A percentile compares a stretch with the other conserved stretches of the same genome.
Evolutionary conservation across 2,329 filamentous ascomycete species (phyloP).

Genomic region (Gnomoniopsis smithogilvyi): DNA sequence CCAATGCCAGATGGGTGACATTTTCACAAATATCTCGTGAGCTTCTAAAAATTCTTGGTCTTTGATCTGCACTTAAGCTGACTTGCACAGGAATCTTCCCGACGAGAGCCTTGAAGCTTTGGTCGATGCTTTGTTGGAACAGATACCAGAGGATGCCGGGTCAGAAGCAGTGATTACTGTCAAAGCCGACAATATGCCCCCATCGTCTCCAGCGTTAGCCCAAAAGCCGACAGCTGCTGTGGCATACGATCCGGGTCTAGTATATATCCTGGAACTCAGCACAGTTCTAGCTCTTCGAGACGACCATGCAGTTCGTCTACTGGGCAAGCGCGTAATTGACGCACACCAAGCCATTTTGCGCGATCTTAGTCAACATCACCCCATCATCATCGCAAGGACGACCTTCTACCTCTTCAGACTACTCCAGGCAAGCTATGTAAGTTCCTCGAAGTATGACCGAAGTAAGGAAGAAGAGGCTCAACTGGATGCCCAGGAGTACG

Average conservation of each 20-base stretch:
- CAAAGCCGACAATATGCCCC: slow-evolving; percentile 75
- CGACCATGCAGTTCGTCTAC: slow-evolving; percentile 63
- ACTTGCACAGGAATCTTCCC: slow-evolving; percentile 34
- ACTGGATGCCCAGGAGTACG: slow-evolving; percentile 61
- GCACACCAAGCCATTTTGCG: slow-evolving; percentile 78
- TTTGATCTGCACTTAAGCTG: background rate
- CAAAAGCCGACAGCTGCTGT: slow-evolving; percentile 55
- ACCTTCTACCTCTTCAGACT: slow-evolving; percentile 84
- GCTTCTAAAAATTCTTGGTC: slow-evolving; percentile 25
- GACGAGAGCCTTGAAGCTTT: slow-evolving; percentile 40
- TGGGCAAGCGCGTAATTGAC: slow-evolving; percentile 79
- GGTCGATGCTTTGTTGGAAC: slow-evolving; percentile 70
- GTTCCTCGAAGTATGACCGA: slow-evolving; percentile 30
- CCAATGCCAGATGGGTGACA: slow-evolving; percentile 77
- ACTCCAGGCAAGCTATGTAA: slow-evolving; percentile 79
- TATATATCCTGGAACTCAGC: slow-evolving; percentile 88
- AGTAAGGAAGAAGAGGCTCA: slow-evolving; percentile 21
- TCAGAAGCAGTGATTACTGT: slow-evolving; percentile 81
- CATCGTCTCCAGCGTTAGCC: slow-evolving; percentile 55
- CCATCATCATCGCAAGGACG: slow-evolving; percentile 77
- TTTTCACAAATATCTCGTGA: slow-evolving; percentile 80
- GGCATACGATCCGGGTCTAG: slow-evolving; percentile 78
- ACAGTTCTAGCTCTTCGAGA: slow-evolving; percentile 79
- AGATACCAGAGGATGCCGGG: slow-evolving; percentile 79
- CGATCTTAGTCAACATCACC: slow-evolving; percentile 75